phyloP scores from a whole-genome alignment of 805 yeast genomes.

The Yamadazyma philogaea region DNA sequence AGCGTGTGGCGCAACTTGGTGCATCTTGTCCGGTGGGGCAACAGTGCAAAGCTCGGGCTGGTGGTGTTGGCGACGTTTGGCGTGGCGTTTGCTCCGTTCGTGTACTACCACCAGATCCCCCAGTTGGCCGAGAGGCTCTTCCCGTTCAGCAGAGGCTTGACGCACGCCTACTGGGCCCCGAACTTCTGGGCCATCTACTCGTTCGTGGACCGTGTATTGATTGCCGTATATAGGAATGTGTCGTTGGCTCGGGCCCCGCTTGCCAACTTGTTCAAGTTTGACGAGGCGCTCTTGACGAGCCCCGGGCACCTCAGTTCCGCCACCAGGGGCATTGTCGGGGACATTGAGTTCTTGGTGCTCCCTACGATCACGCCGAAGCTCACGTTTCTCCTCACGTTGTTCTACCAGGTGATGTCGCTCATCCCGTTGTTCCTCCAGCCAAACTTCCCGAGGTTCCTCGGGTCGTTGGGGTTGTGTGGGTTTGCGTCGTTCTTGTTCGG shows the following conservation, averaged over 20 bases:
- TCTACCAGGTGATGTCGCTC: slow-evolving; percentile 76
- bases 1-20: slow-evolving; percentile 24
- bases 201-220: slow-evolving; percentile 67
- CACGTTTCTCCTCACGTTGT: slow-evolving; percentile 78
- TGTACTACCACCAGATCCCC: slow-evolving; percentile 56
- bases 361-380: slow-evolving; percentile 77
- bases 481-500: slow-evolving; percentile 91
- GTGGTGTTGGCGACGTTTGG: slow-evolving; percentile 61
- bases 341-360: slow-evolving; percentile 73
- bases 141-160: slow-evolving; percentile 91
- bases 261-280: slow-evolving; percentile 40
- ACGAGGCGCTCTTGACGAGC: slow-evolving; percentile 40
- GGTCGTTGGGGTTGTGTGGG: slow-evolving; percentile 84
- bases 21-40: slow-evolving; percentile 50
- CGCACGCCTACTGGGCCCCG: slow-evolving; percentile 99
- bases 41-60: slow-evolving; percentile 58
- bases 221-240: slow-evolving; percentile 40
- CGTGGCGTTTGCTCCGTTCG: slow-evolving; percentile 77
- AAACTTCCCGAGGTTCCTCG: slow-evolving; percentile 73
- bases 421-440: slow-evolving; percentile 71
- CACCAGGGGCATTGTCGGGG: slow-evolving; percentile 91
- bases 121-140: slow-evolving; percentile 69
- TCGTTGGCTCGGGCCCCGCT: slow-evolving; percentile 31
- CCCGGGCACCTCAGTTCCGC: slow-evolving; percentile 28
- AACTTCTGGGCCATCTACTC: slow-evolving; percentile 96